phyloP scores from a whole-genome alignment of 202 grass and related monocot species.

The Zoysia matrella region DNA sequence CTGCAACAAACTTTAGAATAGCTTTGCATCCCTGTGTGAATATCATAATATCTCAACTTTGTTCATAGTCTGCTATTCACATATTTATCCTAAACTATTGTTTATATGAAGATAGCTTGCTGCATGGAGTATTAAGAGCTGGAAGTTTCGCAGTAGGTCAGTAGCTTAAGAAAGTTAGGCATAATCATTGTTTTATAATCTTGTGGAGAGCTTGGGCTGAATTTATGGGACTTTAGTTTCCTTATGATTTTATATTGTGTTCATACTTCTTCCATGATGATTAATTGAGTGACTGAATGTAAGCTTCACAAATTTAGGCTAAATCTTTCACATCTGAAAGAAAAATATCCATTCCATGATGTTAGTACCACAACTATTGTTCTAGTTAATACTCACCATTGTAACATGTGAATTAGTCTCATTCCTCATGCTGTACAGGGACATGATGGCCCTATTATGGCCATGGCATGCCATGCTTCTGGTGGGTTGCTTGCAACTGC shows the following conservation, averaged over 20 bases:
- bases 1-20: background rate
- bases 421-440: conserved; percentile 60
- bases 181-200: background rate
- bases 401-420: conserved; percentile 14
- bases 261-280: background rate
- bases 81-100: background rate
- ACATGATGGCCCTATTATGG: conserved; percentile 94
- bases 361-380: conserved; percentile 1
- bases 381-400: background rate
- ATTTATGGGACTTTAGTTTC: background rate
- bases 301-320: background rate
- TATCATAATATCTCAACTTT: background rate
- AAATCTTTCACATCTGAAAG: conserved; percentile 17
- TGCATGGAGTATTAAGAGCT: background rate
- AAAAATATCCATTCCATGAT: background rate
- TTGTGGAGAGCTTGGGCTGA: background rate
- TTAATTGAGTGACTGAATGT: background rate
- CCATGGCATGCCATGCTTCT: conserved; percentile 95
- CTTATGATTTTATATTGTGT: background rate
- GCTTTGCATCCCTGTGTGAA: background rate
- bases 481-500: conserved; percentile 93
- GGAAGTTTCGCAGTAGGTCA: background rate
- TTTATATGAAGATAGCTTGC: background rate
- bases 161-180: background rate
- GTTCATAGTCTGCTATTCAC: background rate